Evolutionary conservation across 2,329 filamentous ascomycete genomes (phyloP), one percentile per base, ranked within the genome.

Genomic region (Apiospora arundinis): DNA sequence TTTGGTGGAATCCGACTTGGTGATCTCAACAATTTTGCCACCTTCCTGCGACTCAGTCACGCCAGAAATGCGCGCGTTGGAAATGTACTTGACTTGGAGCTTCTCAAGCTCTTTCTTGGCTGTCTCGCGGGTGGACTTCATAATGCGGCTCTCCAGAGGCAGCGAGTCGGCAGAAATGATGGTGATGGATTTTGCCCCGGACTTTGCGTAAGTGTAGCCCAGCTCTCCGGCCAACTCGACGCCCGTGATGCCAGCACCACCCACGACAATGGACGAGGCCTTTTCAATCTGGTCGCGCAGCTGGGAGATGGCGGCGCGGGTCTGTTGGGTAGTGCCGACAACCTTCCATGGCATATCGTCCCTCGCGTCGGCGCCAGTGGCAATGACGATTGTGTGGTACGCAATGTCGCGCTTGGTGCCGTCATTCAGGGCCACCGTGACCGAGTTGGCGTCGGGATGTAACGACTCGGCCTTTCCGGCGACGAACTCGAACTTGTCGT

Each of bases 301-400:
- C 23, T 74, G 69, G 40, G 80, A 80, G 4, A 88, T 75, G 25
- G 78, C 79, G 0, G 78, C 77, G 69, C 82, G 82, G 40, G 86
- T 86, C 70, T 82, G 76, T 70, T 84, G 80, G 0, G 83, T 83
- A 1, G 82, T 82, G 5, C 78, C 82, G 12, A 85, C 73, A 25
- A 77, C 79, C 77, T 89, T 90, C 78, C 85, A 90, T 0, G 88
- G 87, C 79, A 86, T 81, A 72, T 77, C 79, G 5, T 81, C 83
- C 28, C 76, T 79, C 44, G 83, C 81, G 40, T 81, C 80, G 3
- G 85, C 79, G 9, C 89, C 89, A 2, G 89, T 91, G 12, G 88
- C 87, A 60, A 91, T 79, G 72, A 91, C 76, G 16, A 90, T 80
- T 28, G 83, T 84, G 74, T 89, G 83, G 75, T 90, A 91, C 25